Evolutionary conservation across 805 yeast species (phyloP).

Genomic region (Starmera caribaea): DNA sequence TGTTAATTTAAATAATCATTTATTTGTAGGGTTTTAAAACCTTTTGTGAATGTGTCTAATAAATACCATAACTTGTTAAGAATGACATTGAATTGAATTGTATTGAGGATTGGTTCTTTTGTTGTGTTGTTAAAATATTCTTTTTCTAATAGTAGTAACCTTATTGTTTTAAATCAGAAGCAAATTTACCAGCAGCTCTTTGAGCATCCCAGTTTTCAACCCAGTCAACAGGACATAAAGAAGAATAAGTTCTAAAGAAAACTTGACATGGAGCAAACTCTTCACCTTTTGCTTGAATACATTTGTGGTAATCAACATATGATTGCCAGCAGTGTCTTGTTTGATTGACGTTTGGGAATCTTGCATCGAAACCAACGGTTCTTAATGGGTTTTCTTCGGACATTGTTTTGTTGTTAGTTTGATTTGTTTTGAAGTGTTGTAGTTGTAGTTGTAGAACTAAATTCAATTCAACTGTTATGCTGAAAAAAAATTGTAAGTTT

Average conservation of each 20-base stretch:
- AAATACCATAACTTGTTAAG: too few relatives aligned
- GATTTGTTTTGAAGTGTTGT: too few relatives aligned
- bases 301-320: conserved; percentile 96
- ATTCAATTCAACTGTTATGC: too few relatives aligned
- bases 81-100: too few relatives aligned
- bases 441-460: too few relatives aligned
- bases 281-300: conserved; percentile 94
- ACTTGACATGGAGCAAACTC: conserved; percentile 97
- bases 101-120: too few relatives aligned
- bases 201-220: conserved; percentile 83
- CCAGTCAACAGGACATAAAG: conserved; percentile 83
- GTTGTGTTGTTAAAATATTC: too few relatives aligned
- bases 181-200: conserved; percentile 54
- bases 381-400: conserved; percentile 34
- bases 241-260: conserved; percentile 82
- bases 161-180: conserved; percentile 31
- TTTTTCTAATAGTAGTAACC: too few relatives aligned
- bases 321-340: conserved; percentile 98
- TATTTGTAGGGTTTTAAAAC: too few relatives aligned
- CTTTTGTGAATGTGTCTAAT: too few relatives aligned
- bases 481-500: too few relatives aligned
- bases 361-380: conserved; percentile 76
- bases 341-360: conserved; percentile 97
- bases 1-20: too few relatives aligned
- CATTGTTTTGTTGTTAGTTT: conserved; percentile 6